Base-by-base conservation (phyloP, 225 moss, liverwort and hornwort species). In the Bryoerythrophyllum caledonicum region DNA sequence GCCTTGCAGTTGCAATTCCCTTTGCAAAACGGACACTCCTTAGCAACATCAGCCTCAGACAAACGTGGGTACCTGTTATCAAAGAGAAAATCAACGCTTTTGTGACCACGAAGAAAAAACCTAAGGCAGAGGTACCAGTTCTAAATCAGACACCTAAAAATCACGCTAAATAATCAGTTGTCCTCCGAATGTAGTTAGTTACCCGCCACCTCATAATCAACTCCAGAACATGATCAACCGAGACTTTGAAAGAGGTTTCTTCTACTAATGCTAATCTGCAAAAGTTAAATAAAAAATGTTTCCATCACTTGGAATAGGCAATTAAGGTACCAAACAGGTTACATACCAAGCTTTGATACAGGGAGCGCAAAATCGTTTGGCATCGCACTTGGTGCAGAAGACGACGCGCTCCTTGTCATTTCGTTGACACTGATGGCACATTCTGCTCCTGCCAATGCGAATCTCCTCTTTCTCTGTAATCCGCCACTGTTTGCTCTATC, bases 1-100 rank as follows among this genome's bases (percentile, higher is more conserved):
- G 92, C 88, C 83, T 96, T 96, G 84, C 96, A 96, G 74, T 96
- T 96, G 79, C 96, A 96, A 65, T 94, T 94, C 56, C 91, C 94
- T 60, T 87, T 85, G 82, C 96, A 96, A 68, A 88, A 88, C 77
- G 94, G 94, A 65, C 96, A 96, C 34, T 89, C 81, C 19, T 51
- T 65, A 28, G 85, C 77, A 48, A 96, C 82, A 26, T 94, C 91
- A 7, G 78, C 74, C 81, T 84, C 81, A 23, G 92, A 84, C 72
- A 84, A 71, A 64, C 58, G 82, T 11, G 96, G 96, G 72, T 96
- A 96, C 96, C 96, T 96, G 77, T 35, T 0, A 48, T 6, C 1
- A 6, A 49, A 17, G 0, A 6, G 24, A 54, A 55, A 74, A 59
- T 11, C 35, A 53, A 66, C 37, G 44, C 30, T 8, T 76, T 63